These are phyloP conservation scores for Kluyveromyces sp. DNA, from an alignment of 1,139 yeast genomes.

Conservation along the genomic window DNA sequence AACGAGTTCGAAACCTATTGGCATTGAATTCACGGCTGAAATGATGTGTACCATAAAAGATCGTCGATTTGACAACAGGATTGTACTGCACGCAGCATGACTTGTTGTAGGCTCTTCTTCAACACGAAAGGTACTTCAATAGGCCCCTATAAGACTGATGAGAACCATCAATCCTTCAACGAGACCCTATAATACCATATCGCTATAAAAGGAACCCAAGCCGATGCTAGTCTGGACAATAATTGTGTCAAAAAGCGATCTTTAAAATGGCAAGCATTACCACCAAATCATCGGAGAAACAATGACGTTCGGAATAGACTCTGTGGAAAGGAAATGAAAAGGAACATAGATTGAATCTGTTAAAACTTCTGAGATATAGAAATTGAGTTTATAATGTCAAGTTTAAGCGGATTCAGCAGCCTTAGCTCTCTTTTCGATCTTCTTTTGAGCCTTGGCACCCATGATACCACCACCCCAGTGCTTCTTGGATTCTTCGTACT, in stretches of 20 bases:
- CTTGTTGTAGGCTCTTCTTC: slow-evolving; percentile 2
- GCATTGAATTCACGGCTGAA: not conserved
- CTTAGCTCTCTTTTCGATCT: slow-evolving; percentile 52
- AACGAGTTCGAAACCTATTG: not conserved
- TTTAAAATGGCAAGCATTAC: not conserved
- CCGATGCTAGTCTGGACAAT: not conserved
- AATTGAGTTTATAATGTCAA: slow-evolving; percentile 16
- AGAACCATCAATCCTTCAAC: slow-evolving; percentile 5
- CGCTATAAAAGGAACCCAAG: slow-evolving; percentile 6
- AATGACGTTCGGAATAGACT: not conserved
- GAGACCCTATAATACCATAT: slow-evolving; percentile 3
- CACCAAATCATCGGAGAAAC: not conserved
- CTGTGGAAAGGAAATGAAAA: not conserved
- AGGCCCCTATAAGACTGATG: slow-evolving; percentile 3
- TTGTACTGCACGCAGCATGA: not conserved
- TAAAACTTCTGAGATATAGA: slow-evolving; percentile 12
- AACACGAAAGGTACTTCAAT: slow-evolving; percentile 6
- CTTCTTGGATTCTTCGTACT: slow-evolving; percentile 91
- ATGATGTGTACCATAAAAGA: too few species aligned
- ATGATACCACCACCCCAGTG: slow-evolving; percentile 99
- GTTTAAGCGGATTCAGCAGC: slow-evolving; percentile 32
- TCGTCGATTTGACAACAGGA: too few species aligned
- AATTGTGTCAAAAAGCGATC: not conserved
- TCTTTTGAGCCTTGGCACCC: slow-evolving; percentile 87
- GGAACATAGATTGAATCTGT: slow-evolving; percentile 4